Evolutionary conservation across 2,329 filamentous ascomycete genomes (phyloP), one percentile per base, ranked within the genome.

Genomic region (Chaetomium sp.): DNA sequence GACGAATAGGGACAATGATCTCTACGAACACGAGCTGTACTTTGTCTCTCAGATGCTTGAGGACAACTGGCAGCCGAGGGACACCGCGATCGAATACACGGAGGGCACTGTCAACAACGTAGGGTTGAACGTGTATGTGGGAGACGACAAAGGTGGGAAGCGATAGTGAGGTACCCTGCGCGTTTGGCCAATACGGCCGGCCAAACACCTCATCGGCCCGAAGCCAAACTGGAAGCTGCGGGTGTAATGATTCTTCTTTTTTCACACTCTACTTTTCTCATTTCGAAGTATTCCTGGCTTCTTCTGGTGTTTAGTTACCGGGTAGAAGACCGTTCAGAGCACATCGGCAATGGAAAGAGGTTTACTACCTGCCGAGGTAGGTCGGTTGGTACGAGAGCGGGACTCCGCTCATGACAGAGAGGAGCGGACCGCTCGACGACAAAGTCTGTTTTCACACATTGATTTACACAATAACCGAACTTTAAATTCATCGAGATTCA

Each of bases 11-110:
- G 57, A 64, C 9, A 16, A 31, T 13, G 45, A 66, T 10, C 38
- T 66, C 29, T 66, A 63, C 33, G 65, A 67, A 33, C 64, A 65
- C 23, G 63, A 65, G 19, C 33, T 67, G 35, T 67, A 65, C 29
- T 67, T 67, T 35, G 31, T 65, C 47, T 60, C 63, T 21, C 66
- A 67, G 56, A 63, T 67, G 57, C 65, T 60, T 23, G 60, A 67
- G 49, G 63, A 67, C 29, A 62, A 62, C 49, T 67, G 66, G 66
- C 35, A 60, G 21, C 63, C 63, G 10, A 45, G 49, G 13, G 63
- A 67, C 25, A 56, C 60, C 27, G 27, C 31, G 13, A 64, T 67
- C 53, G 66, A 67, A 1, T 13, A 19, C 21, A 42, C 54, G 12
- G 54, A 56, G 31, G 54, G 54, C 2, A 56, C 54, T 2, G 21